Conservation (phyloP, 2,329 filamentous ascomycete genomes). For the Beauveria caledonica region DNA sequence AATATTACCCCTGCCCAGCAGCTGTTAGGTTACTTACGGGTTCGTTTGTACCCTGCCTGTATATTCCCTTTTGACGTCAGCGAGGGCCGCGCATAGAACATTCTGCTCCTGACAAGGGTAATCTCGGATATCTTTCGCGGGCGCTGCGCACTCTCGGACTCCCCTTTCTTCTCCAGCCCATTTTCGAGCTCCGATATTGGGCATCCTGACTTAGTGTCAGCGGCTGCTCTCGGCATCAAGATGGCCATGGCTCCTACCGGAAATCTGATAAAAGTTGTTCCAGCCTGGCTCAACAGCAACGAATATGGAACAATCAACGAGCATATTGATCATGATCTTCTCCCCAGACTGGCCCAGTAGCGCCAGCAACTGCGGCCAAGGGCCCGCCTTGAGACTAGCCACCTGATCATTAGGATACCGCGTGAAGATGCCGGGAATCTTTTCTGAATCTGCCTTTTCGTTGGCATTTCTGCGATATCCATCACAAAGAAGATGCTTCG, state of each 20-base stretch:
- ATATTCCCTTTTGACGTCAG: conserved; percentile 61
- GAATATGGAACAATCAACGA: conserved; percentile 75
- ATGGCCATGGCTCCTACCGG: conserved; percentile 43
- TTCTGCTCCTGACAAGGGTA: conserved; percentile 68
- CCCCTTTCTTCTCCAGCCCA: conserved; percentile 1
- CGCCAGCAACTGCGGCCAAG: conserved; percentile 69
- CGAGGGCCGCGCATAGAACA: conserved; percentile 73
- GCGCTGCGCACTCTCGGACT: background rate
- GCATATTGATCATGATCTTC: conserved; percentile 65
- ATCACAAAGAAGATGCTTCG: conserved; percentile 73
- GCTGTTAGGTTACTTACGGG: conserved; percentile 51
- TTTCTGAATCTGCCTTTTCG: conserved; percentile 22
- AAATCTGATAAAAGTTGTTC: conserved; percentile 69
- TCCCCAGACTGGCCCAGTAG: conserved; percentile 71
- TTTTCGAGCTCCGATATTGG: conserved; percentile 42
- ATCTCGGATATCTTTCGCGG: conserved; percentile 48
- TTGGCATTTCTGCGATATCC: conserved; percentile 55
- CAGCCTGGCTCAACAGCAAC: conserved; percentile 47
- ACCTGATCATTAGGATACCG: conserved; percentile 64
- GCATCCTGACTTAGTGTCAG: conserved; percentile 26
- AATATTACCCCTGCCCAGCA: background rate
- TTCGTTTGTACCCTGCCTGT: conserved; percentile 68
- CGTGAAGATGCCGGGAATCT: conserved; percentile 59
- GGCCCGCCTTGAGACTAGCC: conserved; percentile 54
- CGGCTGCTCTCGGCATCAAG: background rate